These are phyloP conservation scores for Fagus sylvatica DNA, from an alignment of 306 rosid species.

Conservation along the genomic window DNA sequence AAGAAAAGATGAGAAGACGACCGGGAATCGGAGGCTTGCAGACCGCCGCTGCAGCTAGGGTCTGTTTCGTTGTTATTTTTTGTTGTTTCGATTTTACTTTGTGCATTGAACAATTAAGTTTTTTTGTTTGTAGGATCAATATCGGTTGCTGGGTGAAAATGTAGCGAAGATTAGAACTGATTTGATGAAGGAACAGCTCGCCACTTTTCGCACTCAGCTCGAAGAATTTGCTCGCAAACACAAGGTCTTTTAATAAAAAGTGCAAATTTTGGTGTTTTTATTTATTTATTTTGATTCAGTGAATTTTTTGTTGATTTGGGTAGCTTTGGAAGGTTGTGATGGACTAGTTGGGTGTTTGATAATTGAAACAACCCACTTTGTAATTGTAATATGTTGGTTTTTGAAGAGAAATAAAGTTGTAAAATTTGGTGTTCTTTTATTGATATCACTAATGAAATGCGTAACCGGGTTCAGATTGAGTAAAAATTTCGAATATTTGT, in stretches of 20 bases:
- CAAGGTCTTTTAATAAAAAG: constrained; percentile 45
- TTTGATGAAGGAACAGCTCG: constrained; percentile 90
- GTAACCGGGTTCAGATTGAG: too few relatives aligned
- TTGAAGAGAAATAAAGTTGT: not conserved
- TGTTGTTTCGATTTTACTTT: not conserved
- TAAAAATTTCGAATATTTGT: too few relatives aligned
- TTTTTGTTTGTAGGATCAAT: constrained; percentile 53
- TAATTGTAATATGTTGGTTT: not conserved
- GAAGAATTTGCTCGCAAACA: constrained; percentile 97
- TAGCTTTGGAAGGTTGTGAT: too few relatives aligned
- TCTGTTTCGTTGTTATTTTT: constrained; percentile 9
- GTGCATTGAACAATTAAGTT: not conserved
- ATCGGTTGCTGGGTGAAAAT: constrained; percentile 82
- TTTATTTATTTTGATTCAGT: too few relatives aligned
- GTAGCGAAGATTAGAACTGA: constrained; percentile 92
- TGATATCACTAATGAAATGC: too few relatives aligned
- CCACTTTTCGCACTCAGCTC: constrained; percentile 85
- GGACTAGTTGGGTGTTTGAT: too few relatives aligned
- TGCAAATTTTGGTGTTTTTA: too few relatives aligned
- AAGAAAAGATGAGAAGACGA: constrained; percentile 66
- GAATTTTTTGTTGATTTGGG: too few relatives aligned
- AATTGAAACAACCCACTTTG: not conserved
- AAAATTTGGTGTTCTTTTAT: too few relatives aligned
- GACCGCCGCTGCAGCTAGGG: constrained; percentile 84
- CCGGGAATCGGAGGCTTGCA: constrained; percentile 95